phyloP scores from a whole-genome alignment of 1,284 basidiomycete genomes.

The Cryptococcus floricola region DNA sequence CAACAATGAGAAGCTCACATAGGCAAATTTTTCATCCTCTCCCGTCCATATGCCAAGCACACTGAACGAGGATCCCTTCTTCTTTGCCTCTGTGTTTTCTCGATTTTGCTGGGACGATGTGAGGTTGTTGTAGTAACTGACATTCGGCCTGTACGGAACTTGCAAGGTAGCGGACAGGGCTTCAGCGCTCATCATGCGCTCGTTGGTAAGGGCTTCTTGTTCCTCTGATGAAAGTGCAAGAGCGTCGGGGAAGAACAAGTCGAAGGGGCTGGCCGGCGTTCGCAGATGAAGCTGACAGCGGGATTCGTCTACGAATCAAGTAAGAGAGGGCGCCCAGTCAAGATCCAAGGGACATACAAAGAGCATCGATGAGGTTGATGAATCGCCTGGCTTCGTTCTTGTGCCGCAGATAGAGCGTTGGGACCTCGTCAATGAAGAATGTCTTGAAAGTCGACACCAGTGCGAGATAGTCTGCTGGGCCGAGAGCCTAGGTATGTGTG shows the following conservation, averaged over 20 bases:
- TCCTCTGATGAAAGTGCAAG: slow-evolving; percentile 14
- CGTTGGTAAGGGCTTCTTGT: slow-evolving; percentile 31
- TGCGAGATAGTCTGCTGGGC: slow-evolving; percentile 67
- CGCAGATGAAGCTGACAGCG: slow-evolving; percentile 48
- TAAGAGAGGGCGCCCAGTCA: background rate
- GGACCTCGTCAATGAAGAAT: slow-evolving; percentile 60
- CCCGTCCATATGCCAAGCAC: slow-evolving; percentile 63
- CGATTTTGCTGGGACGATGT: slow-evolving; percentile 25
- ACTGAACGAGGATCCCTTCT: slow-evolving; percentile 50
- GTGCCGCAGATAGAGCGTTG: slow-evolving; percentile 54
- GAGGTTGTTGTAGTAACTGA: slow-evolving; percentile 55
- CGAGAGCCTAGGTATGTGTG: slow-evolving; percentile 53
- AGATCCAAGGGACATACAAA: slow-evolving; percentile 53
- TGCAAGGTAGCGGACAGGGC: slow-evolving; percentile 58
- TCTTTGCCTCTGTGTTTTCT: slow-evolving; percentile 15
- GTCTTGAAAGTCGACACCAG: slow-evolving; percentile 60
- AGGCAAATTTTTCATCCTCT: slow-evolving; percentile 65
- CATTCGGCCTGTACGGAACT: slow-evolving; percentile 60
- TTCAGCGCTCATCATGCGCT: slow-evolving; percentile 60
- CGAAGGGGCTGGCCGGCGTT: slow-evolving; percentile 55
- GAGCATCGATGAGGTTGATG: slow-evolving; percentile 67
- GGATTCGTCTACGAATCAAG: slow-evolving; percentile 37
- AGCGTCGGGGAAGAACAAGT: slow-evolving; percentile 62
- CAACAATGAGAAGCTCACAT: slow-evolving; percentile 48
- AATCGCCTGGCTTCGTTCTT: slow-evolving; percentile 69